These are phyloP conservation scores for Fraxinus greggii DNA, from an alignment of 305 asterid genomes.

Conservation along the genomic window DNA sequence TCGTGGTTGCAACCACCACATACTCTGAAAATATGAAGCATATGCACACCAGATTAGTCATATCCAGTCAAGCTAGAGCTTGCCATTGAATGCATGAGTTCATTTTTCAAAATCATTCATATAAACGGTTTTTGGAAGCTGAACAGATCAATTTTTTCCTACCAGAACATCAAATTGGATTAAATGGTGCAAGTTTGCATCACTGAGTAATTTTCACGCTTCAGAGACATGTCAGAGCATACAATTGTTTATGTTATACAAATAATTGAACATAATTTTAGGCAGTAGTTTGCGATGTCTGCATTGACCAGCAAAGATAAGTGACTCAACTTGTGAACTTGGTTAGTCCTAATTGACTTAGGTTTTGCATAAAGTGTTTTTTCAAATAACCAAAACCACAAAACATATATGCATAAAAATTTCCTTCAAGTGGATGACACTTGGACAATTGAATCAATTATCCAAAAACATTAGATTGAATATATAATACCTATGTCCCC, in stretches of 20 bases:
- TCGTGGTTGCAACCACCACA: constrained; percentile 86
- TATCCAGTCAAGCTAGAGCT: background rate
- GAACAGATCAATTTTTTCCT: background rate
- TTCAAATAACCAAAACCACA: background rate
- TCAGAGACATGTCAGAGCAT: background rate
- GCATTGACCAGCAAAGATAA: background rate
- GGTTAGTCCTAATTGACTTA: background rate
- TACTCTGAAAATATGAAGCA: constrained; percentile 42
- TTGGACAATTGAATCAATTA: background rate
- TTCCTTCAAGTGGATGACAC: background rate
- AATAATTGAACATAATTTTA: background rate
- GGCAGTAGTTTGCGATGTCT: background rate
- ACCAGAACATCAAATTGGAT: background rate
- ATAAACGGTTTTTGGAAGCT: constrained; percentile 6
- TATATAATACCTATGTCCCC: constrained; percentile 47
- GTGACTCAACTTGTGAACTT: background rate
- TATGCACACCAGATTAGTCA: constrained; percentile 21
- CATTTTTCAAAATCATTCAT: background rate
- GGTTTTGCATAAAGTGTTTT: background rate
- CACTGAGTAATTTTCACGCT: background rate
- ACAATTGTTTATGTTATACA: background rate
- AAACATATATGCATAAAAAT: too few species aligned
- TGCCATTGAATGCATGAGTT: background rate
- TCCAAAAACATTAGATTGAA: constrained; percentile 10
- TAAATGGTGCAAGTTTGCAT: background rate